Base-by-base conservation (phyloP, 176 grass and related monocot genomes). In the Oryza coarctata region DNA sequence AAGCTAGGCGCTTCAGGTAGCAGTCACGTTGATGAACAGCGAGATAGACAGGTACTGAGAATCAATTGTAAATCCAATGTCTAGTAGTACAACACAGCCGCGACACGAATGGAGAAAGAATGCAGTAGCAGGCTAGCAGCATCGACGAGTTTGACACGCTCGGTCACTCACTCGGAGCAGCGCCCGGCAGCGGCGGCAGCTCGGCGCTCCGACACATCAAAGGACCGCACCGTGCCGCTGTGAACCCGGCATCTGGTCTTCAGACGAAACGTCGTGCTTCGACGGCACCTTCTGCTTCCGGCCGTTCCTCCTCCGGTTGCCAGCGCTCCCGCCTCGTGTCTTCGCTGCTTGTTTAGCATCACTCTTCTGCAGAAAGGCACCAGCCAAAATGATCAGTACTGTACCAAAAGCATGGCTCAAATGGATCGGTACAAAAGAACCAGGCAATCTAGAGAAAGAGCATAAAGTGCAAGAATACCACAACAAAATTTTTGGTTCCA, bases 241-340 rank as follows among this genome's bases (percentile, higher is more conserved):
- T 1, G 63, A 79, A 39, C 13, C 67, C 8, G 57, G 14, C 10
- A 78, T 64, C n/a, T 68, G 58, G 38, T 88, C 74, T 63, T 79
- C 73, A 0, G 86, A 92, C 22, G 86, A 88, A 10, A 84, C 70
- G 6, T 89, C 87, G 3, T 85, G 80, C 68, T 86, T 83, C 7
- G 83, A 88, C 6, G 91, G 87, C 49, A 81, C 47, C 68, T 84
- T 87, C 63, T 89, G 87, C 77, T 89, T 93, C n/a, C 85, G 74
- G 0, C 81, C 73, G 0, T 85, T 78, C 71, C 87, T 88, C 65
- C 86, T 89, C 68, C 74, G 64, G 72, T 73, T 77, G 55, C 22
- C 55, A 14, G 55, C 23, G 33, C 63, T 65, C 9, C 26, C 36
- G 52, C 83, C 83, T 73, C 75, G 66, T 1, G 22, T 29, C 49